Evolutionary conservation across 352 stramenopile genomes (phyloP).

Genomic region (Phytophthora ohioensis): DNA sequence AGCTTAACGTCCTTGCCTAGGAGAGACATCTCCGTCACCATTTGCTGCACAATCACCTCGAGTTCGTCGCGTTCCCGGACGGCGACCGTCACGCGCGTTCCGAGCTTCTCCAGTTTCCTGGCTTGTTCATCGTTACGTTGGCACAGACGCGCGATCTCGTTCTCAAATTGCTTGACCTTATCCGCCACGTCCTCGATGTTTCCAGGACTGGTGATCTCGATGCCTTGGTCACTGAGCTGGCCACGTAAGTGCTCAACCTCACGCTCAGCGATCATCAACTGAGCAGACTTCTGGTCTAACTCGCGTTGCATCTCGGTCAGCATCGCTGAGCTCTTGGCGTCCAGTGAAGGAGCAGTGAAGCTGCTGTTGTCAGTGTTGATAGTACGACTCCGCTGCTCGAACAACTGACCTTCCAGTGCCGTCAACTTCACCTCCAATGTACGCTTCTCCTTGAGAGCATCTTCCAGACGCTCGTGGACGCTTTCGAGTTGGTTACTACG

Average conservation of each 20-base stretch:
- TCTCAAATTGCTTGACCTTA: constrained; percentile 65
- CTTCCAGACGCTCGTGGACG: constrained; percentile 71
- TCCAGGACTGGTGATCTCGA: background rate
- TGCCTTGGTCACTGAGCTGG: constrained; percentile 14
- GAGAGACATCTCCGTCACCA: constrained; percentile 67
- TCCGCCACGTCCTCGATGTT: constrained; percentile 44
- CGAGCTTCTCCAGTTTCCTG: constrained; percentile 58
- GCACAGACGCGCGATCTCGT: constrained; percentile 51
- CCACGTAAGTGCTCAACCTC: constrained; percentile 58
- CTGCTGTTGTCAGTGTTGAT: constrained; percentile 62
- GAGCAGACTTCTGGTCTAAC: constrained; percentile 62
- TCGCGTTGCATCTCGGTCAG: constrained; percentile 64
- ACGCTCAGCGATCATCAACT: constrained; percentile 58
- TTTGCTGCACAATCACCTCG: constrained; percentile 64
- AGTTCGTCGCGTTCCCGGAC: constrained; percentile 66
- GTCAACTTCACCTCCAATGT: constrained; percentile 84
- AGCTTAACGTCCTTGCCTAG: constrained; percentile 35
- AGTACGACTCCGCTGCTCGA: constrained; percentile 74
- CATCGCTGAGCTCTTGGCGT: constrained; percentile 45
- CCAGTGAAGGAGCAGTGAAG: constrained; percentile 43
- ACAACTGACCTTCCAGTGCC: constrained; percentile 78
- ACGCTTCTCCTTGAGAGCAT: constrained; percentile 81
- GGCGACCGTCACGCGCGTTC: constrained; percentile 49
- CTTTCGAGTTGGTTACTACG: constrained; percentile 83
- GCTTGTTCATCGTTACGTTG: constrained; percentile 74